Evolutionary conservation across 2,329 filamentous ascomycete genomes (phyloP), one percentile per base, ranked within the genome.

Genomic region (Verticillium albo-atrum): DNA sequence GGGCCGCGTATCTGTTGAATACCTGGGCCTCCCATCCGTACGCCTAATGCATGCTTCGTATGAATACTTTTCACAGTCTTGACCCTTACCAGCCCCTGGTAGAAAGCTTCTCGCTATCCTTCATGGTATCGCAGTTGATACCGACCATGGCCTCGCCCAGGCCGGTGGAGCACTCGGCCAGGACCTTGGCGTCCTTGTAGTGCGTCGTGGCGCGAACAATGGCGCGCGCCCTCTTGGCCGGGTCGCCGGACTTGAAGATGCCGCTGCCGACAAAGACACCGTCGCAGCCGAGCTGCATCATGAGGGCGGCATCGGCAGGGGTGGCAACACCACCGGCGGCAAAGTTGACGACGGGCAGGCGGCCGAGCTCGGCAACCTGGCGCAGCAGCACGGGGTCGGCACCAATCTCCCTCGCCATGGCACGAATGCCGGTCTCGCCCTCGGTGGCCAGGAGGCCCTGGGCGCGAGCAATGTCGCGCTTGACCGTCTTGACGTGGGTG

Each of bases 321-420:
- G 95, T 99, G n/a, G 95, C 95, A n/a, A 99, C 90, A 60, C 95
- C 95, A n/a, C 95, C 95, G 3, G 95, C 95, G 0, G 95, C 95
- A 68, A 99, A 98, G 82, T 98, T 98, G 65, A 99, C 95, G 0
- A 98, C 94, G 2, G 95, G 95, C 58, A 99, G 81, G 56, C 95
- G 84, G 51, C 92, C 92, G 64, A 96, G 82, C 80, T 92, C 87
- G 1, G 92, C 94, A 0, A 91, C 94, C 81, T 97, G 87, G 74
- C 88, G 89, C 34, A 99, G 84, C 62, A 99, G 81, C 9, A 86
- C 85, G 60, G 87, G 91, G 60, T 95, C 89, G 58, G 86, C 88
- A 63, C 89, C 90, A 55, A 97, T 83, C 72, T 96, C 89, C 67
- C 93, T 89, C 6, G 94, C 94, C 61, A 92, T 82, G 47, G 88